Percentiles rank a stretch among this genome's conserved stretches.
Conservation (phyloP, 164 flowering plant genomes). For the Warburgia ugandensis region DNA sequence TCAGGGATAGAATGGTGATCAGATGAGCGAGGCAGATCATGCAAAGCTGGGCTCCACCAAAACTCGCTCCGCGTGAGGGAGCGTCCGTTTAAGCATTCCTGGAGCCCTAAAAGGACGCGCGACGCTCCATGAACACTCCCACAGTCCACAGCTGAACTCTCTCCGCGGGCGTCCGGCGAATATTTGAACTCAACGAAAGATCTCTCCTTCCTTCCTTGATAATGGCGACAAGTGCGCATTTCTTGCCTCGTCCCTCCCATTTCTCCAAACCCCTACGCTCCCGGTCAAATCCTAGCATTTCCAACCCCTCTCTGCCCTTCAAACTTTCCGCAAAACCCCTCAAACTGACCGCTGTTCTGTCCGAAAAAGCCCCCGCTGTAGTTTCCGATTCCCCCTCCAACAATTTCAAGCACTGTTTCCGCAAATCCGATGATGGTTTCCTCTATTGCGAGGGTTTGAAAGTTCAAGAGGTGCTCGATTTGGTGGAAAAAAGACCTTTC, state of each 20-base stretch:
- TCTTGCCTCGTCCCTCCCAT: constrained; percentile 25
- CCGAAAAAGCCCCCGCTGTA: constrained; percentile 26
- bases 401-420: constrained; percentile 70
- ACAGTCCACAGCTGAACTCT: too few relatives aligned
- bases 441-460: constrained; percentile 68
- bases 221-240: constrained; percentile 45
- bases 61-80: too few relatives aligned
- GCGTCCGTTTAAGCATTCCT: too few relatives aligned
- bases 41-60: too few relatives aligned
- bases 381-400: constrained; percentile 12
- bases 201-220: too few relatives aligned
- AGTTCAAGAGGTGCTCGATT: constrained; percentile 63
- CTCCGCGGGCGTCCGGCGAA: too few relatives aligned
- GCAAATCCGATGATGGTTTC: constrained; percentile 65
- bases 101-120: too few relatives aligned
- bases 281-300: constrained; percentile 7
- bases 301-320: constrained; percentile 17
- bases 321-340: constrained; percentile 19
- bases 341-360: constrained; percentile 31
- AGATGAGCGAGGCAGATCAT: too few relatives aligned
- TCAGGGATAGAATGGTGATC: too few relatives aligned
- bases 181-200: too few relatives aligned
- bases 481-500: constrained; percentile 72
- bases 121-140: too few relatives aligned
- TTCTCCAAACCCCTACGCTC: constrained; percentile 23